Conservation (phyloP, 176 grass and related monocot genomes). For the Eragrostis curvula region DNA sequence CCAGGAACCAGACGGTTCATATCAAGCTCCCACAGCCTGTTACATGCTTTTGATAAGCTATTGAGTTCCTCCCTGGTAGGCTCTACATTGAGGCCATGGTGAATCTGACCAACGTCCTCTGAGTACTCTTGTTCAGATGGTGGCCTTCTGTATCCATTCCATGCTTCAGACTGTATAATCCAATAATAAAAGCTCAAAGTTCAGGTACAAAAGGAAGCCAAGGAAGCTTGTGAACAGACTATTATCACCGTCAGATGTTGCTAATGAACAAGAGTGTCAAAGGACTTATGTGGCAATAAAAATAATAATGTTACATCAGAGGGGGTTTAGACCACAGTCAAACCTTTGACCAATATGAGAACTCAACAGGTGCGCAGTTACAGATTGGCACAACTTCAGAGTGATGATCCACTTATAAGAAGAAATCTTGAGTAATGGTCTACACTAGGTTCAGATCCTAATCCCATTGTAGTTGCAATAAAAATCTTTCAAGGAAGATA, state of each 20-base stretch:
- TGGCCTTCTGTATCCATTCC: slow-evolving; percentile 70
- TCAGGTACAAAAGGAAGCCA: slow-evolving; percentile 24
- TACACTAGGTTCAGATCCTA: slow-evolving; percentile 15
- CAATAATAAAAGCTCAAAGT: slow-evolving; percentile 22
- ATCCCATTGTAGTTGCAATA: neutral
- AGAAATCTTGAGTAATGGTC: neutral
- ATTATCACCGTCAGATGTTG: slow-evolving; percentile 10
- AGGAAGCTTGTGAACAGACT: slow-evolving; percentile 28
- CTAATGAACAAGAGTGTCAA: neutral
- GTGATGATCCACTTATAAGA: neutral
- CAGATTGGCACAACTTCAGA: neutral
- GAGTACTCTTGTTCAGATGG: slow-evolving; percentile 81
- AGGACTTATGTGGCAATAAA: slow-evolving; percentile 19
- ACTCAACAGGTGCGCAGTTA: neutral
- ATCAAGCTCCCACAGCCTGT: slow-evolving; percentile 83
- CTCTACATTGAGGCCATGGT: slow-evolving; percentile 67
- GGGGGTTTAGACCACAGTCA: neutral
- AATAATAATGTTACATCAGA: neutral
- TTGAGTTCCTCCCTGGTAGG: slow-evolving; percentile 80
- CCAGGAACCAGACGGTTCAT: slow-evolving; percentile 78
- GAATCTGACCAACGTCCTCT: slow-evolving; percentile 53
- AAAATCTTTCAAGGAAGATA: neutral
- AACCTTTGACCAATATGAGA: neutral
- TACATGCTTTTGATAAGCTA: slow-evolving; percentile 78
- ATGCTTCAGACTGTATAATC: slow-evolving; percentile 69